Evolutionary conservation across 2,329 filamentous ascomycete genomes (phyloP).

Genomic region (Cladophialophora chaetospira): DNA sequence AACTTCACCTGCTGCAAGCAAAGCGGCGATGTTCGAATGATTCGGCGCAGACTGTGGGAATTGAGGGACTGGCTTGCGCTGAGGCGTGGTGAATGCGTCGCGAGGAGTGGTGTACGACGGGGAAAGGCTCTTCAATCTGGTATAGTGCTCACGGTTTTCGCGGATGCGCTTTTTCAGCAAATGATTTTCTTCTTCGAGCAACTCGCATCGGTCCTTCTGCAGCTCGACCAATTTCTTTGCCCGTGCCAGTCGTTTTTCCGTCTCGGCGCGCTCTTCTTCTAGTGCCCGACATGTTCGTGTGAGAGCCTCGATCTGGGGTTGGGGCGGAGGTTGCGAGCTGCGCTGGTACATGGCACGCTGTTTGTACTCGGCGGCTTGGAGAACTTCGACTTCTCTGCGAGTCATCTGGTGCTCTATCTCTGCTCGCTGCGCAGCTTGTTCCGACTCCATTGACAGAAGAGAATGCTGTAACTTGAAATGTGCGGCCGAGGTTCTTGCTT

Average conservation of each 20-base stretch:
- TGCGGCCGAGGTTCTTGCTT: conserved; percentile 78
- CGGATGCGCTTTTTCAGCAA: conserved; percentile 80
- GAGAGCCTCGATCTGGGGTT: conserved; percentile 62
- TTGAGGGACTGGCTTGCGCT: conserved; percentile 45
- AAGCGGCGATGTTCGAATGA: conserved; percentile 65
- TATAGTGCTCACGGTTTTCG: conserved; percentile 86
- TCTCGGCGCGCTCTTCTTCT: conserved; percentile 58
- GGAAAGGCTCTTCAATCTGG: conserved; percentile 56
- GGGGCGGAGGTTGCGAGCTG: conserved; percentile 44
- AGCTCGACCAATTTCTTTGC: conserved; percentile 78
- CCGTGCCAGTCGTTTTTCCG: conserved; percentile 65
- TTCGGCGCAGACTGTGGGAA: conserved; percentile 41
- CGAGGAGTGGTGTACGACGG: conserved; percentile 65
- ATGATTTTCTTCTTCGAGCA: conserved; percentile 73
- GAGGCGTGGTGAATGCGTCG: conserved; percentile 49
- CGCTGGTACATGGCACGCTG: conserved; percentile 48
- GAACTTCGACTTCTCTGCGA: conserved; percentile 81
- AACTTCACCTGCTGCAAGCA: conserved; percentile 73
- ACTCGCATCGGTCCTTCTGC: conserved; percentile 71
- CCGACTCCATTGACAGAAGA: conserved; percentile 78
- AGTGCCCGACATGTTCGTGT: conserved; percentile 65
- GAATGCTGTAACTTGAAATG: conserved; percentile 91
- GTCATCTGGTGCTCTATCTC: conserved; percentile 90
- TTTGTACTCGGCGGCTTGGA: conserved; percentile 70
- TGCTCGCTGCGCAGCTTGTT: conserved; percentile 81